phyloP scores from a whole-genome alignment of 345 rosid genomes.

The Diplotaxis tenuifolia region DNA sequence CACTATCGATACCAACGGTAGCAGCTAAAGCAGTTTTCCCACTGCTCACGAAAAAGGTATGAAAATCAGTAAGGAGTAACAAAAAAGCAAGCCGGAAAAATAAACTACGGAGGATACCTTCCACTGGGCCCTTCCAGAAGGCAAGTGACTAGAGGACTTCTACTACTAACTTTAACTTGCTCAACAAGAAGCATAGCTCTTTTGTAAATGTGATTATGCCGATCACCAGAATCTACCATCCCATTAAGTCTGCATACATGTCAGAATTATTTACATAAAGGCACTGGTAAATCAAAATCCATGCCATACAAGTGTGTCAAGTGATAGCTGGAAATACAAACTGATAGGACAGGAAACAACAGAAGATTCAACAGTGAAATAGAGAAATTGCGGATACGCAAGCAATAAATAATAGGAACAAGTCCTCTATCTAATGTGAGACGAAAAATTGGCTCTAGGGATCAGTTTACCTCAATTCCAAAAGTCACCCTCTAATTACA shows the following conservation, averaged over 20 bases:
- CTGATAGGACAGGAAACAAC: neutral
- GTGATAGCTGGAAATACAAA: neutral
- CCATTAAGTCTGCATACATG: conserved; percentile 66
- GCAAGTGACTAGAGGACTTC: conserved; percentile 92
- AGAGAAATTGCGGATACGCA: no score
- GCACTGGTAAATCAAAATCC: neutral
- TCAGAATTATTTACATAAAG: neutral
- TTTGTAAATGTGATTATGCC: conserved; percentile 73
- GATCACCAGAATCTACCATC: conserved; percentile 83
- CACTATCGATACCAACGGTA: conserved; percentile 90
- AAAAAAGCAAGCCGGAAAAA: neutral
- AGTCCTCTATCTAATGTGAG: no score
- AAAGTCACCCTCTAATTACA: conserved; percentile 1
- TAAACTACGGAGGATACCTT: conserved; percentile 47
- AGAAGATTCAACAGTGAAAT: neutral
- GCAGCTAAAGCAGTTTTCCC: conserved; percentile 98
- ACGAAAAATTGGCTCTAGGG: neutral
- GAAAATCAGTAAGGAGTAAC: conserved; percentile 17
- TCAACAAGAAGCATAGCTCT: conserved; percentile 88
- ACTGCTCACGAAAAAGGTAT: conserved; percentile 44
- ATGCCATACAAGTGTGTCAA: neutral
- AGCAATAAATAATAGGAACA: no score
- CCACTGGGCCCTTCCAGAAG: conserved; percentile 94
- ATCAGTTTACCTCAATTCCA: neutral
- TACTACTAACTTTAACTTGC: conserved; percentile 96